These are phyloP conservation scores for Saccharomyces hybrid DNA, from an alignment of 1,139 yeast genomes.

Conservation along the genomic window DNA sequence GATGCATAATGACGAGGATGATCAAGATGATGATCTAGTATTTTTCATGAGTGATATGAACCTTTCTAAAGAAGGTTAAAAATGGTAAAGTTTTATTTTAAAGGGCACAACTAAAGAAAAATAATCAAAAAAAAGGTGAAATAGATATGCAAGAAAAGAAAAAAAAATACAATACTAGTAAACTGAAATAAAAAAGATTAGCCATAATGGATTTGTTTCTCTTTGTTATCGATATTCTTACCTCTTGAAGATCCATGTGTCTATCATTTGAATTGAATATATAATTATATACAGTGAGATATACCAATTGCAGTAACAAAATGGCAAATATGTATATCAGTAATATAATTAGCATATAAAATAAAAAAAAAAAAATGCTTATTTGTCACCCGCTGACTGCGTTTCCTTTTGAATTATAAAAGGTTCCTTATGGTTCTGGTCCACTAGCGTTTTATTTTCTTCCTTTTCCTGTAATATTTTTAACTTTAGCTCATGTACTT, in stretches of 20 bases:
- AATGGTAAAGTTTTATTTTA: not conserved
- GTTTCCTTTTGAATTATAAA: not conserved
- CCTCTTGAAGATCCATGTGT: not conserved
- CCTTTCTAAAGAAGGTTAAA: conserved; percentile 15
- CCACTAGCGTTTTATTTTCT: not conserved
- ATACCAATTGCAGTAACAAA: not conserved
- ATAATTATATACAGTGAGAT: not conserved
- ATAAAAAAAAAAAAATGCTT: not conserved
- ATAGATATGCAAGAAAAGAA: not conserved
- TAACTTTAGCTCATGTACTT: conserved; percentile 29
- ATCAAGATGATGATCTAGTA: conserved; percentile 72
- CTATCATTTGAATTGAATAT: not conserved
- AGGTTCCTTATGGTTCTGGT: not conserved
- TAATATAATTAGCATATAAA: not conserved
- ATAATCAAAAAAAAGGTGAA: not conserved
- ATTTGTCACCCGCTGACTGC: not conserved
- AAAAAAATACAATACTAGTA: not conserved
- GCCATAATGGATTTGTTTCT: not conserved
- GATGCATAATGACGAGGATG: conserved; percentile 31
- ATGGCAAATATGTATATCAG: not conserved
- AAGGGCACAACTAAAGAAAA: not conserved
- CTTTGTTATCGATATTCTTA: not conserved
- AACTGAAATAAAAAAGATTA: not conserved
- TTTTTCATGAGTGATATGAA: conserved; percentile 92
- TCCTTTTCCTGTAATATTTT: conserved; percentile 20